Conservation (phyloP, 345 rosid genomes). For the Melaleuca alternifolia region DNA sequence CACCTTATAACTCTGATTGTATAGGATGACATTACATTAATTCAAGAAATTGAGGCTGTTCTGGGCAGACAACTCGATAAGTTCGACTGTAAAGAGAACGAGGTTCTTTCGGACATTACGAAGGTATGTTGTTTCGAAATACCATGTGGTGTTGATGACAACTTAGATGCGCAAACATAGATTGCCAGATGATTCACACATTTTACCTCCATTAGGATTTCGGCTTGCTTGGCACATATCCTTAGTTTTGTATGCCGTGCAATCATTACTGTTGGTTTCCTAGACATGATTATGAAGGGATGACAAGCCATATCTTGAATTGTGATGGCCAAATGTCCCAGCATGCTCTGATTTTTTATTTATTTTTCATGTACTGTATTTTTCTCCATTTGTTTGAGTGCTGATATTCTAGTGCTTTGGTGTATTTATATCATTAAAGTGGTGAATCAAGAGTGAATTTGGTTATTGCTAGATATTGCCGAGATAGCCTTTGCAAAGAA, state of each 20-base stretch:
- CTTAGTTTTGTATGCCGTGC: neutral
- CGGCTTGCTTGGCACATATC: neutral
- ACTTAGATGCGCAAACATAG: neutral
- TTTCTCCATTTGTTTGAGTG: neutral
- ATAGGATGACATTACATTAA: conserved; percentile 71
- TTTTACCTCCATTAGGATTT: neutral
- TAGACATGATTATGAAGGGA: neutral
- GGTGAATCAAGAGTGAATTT: neutral
- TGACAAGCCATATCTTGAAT: neutral
- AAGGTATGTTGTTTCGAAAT: conserved; percentile 21
- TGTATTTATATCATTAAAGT: neutral
- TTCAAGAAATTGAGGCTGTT: conserved; percentile 70
- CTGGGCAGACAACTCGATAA: conserved; percentile 55
- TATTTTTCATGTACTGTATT: neutral
- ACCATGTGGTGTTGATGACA: neutral
- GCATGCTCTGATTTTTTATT: neutral
- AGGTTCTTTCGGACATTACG: conserved; percentile 61
- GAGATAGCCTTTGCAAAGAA: neutral
- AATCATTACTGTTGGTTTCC: neutral
- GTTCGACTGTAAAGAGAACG: conserved; percentile 63
- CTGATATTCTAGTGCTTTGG: neutral
- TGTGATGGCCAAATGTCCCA: neutral
- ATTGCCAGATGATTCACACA: neutral
- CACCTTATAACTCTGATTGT: conserved; percentile 1
- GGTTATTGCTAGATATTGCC: neutral